These are phyloP conservation scores for Blastocladiella emersonii DNA, from an alignment of 371 early-diverging fungal species.

Conservation along the genomic window DNA sequence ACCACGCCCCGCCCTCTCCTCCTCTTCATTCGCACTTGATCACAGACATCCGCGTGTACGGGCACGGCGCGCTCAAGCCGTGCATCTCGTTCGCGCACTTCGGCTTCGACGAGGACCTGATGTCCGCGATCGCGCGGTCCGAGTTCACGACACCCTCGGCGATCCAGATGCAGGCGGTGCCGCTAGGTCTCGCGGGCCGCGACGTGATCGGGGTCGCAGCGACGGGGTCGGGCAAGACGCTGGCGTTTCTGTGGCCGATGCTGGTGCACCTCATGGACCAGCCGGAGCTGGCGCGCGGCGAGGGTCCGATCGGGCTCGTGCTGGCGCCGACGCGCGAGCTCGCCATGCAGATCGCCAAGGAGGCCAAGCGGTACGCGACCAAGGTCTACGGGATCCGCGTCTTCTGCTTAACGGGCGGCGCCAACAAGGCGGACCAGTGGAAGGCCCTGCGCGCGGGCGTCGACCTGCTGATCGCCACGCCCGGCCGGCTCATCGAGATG, in stretches of 20 bases:
- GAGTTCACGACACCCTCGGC: slow-evolving; percentile 58
- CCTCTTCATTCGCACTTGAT: background rate
- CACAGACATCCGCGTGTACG: slow-evolving; percentile 43
- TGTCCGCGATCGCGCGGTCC: slow-evolving; percentile 42
- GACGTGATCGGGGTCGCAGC: slow-evolving; percentile 84
- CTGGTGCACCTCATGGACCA: slow-evolving; percentile 78
- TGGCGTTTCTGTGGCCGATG: slow-evolving; percentile 67
- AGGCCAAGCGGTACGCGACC: slow-evolving; percentile 56
- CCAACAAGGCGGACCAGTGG: slow-evolving; percentile 74
- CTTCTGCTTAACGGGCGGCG: slow-evolving; percentile 81
- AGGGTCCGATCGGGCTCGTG: slow-evolving; percentile 58
- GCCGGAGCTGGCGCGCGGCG: slow-evolving; percentile 43
- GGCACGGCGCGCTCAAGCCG: slow-evolving; percentile 50
- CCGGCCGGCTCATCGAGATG: slow-evolving; percentile 52
- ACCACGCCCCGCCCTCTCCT: background rate
- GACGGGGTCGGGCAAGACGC: slow-evolving; percentile 69
- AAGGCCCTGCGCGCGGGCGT: slow-evolving; percentile 68
- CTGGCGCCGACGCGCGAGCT: slow-evolving; percentile 82
- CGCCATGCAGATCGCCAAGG: slow-evolving; percentile 71
- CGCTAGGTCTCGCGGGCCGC: slow-evolving; percentile 58
- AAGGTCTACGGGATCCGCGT: slow-evolving; percentile 49
- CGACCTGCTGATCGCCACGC: slow-evolving; percentile 85
- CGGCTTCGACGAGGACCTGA: slow-evolving; percentile 60
- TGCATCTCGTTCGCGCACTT: slow-evolving; percentile 78
- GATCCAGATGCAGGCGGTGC: slow-evolving; percentile 62